Conservation (phyloP, 1,139 yeast species). For the Hanseniaspora uvarum region DNA sequence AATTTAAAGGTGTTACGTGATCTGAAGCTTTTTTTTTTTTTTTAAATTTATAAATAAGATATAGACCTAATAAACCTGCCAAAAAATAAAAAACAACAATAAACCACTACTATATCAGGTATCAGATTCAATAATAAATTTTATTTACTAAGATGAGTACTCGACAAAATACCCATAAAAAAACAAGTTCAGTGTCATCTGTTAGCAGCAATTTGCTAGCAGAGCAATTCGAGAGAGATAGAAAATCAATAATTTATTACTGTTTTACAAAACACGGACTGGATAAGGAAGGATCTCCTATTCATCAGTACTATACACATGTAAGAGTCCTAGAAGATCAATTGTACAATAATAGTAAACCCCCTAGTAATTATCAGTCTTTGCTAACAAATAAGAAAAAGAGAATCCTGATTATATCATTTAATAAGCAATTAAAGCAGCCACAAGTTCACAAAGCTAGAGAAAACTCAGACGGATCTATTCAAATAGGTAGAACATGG, state of each 20-base stretch:
- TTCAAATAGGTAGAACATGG: conserved; percentile 94
- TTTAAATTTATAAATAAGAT: too few relatives aligned
- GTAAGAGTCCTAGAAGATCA: conserved; percentile 48
- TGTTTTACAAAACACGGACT: conserved; percentile 38
- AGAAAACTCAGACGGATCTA: conserved; percentile 58
- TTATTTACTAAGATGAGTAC: background rate
- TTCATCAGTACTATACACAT: conserved; percentile 50
- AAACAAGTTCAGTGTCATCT: conserved; percentile 21
- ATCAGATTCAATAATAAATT: too few relatives aligned
- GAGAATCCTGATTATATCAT: conserved; percentile 40
- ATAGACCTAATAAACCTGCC: too few relatives aligned
- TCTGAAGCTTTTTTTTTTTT: background rate
- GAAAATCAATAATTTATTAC: conserved; percentile 36
- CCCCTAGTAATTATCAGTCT: conserved; percentile 34
- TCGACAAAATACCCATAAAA: conserved; percentile 14
- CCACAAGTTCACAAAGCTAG: conserved; percentile 79
- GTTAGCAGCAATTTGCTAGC: conserved; percentile 36
- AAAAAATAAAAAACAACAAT: too few relatives aligned
- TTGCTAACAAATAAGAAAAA: conserved; percentile 36
- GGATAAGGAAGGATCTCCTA: conserved; percentile 31
- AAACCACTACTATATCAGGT: too few relatives aligned
- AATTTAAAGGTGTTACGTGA: background rate
- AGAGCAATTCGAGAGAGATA: conserved; percentile 43
- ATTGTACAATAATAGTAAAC: conserved; percentile 38
- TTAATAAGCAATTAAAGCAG: conserved; percentile 46